These are phyloP conservation scores for Lasiosphaeria ovina DNA, from an alignment of 495 filamentous ascomycete species.

Conservation along the genomic window DNA sequence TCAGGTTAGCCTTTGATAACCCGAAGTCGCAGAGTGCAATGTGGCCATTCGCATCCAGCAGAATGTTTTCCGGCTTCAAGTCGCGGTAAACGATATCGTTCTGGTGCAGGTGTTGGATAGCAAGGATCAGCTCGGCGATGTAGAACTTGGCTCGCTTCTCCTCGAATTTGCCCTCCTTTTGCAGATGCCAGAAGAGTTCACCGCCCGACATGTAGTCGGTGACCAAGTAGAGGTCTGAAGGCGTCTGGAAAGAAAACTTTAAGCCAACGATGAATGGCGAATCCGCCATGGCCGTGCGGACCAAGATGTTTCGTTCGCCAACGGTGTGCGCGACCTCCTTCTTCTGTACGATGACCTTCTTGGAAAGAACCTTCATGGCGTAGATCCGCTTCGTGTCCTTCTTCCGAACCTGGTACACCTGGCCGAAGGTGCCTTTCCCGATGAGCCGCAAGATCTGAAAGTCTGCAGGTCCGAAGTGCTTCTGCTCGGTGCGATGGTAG, in stretches of 20 bases:
- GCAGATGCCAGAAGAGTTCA: constrained; percentile 97
- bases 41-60: constrained; percentile 88
- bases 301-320: constrained; percentile 94
- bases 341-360: constrained; percentile 99
- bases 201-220: constrained; percentile 99
- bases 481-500: constrained; percentile 88
- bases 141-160: constrained; percentile 97
- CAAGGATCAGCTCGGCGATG: constrained; percentile 94
- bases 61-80: constrained; percentile 96
- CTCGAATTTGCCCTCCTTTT: constrained; percentile 94
- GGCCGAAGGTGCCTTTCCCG: constrained; percentile 98
- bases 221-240: constrained; percentile 92
- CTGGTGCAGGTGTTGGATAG: constrained; percentile 90
- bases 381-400: constrained; percentile 95
- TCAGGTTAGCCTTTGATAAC: constrained; percentile 93
- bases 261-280: constrained; percentile 97
- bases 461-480: constrained; percentile 93
- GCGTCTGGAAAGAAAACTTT: constrained; percentile 98
- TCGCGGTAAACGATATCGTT: constrained; percentile 98
- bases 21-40: constrained; percentile 96
- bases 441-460: constrained; percentile 95
- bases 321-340: constrained; percentile 98
- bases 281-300: constrained; percentile 90
- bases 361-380: constrained; percentile 98
- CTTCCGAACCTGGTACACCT: constrained; percentile 99